Base-by-base conservation (phyloP, 352 stramenopile species). In the Hyaloperonospora arabidopsidis region DNA sequence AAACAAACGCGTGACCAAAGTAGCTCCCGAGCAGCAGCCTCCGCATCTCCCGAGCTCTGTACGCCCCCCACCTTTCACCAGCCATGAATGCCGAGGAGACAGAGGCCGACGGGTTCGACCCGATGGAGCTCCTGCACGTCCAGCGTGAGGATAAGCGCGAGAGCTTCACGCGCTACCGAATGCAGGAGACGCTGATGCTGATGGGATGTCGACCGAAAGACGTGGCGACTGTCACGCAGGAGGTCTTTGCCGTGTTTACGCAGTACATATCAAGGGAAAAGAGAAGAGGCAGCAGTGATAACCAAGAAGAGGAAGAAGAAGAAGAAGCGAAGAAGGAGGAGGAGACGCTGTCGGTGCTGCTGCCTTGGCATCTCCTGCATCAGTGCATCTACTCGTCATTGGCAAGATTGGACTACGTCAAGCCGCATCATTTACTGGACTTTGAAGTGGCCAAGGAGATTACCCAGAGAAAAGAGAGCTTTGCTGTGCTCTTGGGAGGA, bases 161-260 rank as follows among this genome's bases (percentile, higher is more conserved):
- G 68, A 68, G 56, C 21, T 91, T 91, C 65, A 91, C 83, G 54
- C 80, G 83, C 22, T 90, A 93, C 52, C 75, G 83, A 2, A 55
- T 93, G 45, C 83, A 93, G 49, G 83, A 93, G 68, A 93, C 83
- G 47, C 72, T 93, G 39, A 90, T 90, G 75, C 75, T 93, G 59
- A 93, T 93, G 83, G 83, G 83, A 38, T 91, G 80, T 50, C 70
- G 83, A 29, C 72, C 75, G 2, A 86, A 86, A 41, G 83, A 93
- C 57, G 80, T 80, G 0, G 76, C 87, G 17, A 68, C 54, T 0
- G 80, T 91, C 23, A 90, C 80, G n/a, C 56, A 65, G 18, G 70
- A 87, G 34, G 76, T 86, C 19, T 91, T 91, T 35, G 55, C 50
- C 0, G 54, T 84, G 1, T 90, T 87, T 44, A 39, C 70, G 41